phyloP scores from a whole-genome alignment of 805 yeast species.

The Metschnikowia gelsemii region DNA sequence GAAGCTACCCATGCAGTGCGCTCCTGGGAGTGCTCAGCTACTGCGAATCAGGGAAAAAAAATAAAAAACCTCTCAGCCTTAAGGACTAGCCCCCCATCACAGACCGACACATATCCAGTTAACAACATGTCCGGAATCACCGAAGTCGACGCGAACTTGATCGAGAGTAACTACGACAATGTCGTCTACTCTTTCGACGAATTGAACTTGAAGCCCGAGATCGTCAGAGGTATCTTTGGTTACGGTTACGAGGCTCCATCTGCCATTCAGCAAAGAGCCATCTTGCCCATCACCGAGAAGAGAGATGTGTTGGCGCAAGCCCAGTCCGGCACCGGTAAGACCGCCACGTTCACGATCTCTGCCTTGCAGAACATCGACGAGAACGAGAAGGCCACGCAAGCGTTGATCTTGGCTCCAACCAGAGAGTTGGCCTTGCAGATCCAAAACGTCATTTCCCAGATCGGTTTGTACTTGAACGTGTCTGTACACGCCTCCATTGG shows the following conservation, averaged over 20 bases:
- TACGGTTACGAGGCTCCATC: conserved; percentile 83
- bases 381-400: conserved; percentile 75
- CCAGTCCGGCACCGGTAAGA: conserved; percentile 87
- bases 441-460: conserved; percentile 85
- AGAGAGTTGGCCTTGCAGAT: conserved; percentile 97
- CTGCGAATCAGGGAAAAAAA: conserved; percentile 15
- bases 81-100: conserved; percentile 8
- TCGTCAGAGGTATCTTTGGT: conserved; percentile 72
- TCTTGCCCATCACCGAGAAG: conserved; percentile 73
- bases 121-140: conserved; percentile 60
- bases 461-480: conserved; percentile 88
- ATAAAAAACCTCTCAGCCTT: conserved; percentile 5
- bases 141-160: conserved; percentile 78
- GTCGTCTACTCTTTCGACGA: conserved; percentile 71
- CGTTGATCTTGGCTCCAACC: conserved; percentile 93
- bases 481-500: conserved; percentile 97
- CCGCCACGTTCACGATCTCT: conserved; percentile 82
- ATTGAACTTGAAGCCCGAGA: conserved; percentile 67
- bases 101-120: conserved; percentile 6
- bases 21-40: conserved; percentile 6
- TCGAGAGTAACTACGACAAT: conserved; percentile 95
- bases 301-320: conserved; percentile 78
- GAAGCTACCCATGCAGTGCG: conserved; percentile 12
- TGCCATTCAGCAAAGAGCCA: conserved; percentile 80
- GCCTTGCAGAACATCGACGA: conserved; percentile 75